Percentiles rank a stretch among this genome's conserved stretches.
These are phyloP conservation scores for Auricularia sp. DNA, from an alignment of 768 basidiomycete species.

Conservation along the genomic window DNA sequence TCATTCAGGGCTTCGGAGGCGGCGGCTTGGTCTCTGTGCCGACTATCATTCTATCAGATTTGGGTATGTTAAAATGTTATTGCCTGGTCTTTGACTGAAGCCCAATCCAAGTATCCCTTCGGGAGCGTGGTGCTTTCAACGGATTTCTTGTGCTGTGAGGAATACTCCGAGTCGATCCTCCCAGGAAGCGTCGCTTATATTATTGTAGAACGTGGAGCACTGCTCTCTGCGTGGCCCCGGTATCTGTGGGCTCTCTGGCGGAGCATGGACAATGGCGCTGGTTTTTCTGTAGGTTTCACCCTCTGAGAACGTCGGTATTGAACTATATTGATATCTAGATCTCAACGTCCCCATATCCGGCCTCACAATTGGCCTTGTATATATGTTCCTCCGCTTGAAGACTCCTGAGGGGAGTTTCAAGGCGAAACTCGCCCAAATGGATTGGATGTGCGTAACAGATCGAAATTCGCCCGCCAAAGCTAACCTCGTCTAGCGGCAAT, in stretches of 20 bases:
- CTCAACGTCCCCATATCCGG: slow-evolving; percentile 20
- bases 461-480: slow-evolving; percentile 17
- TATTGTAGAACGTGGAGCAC: neutral
- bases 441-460: slow-evolving; percentile 21
- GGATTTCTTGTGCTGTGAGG: neutral
- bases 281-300: slow-evolving; percentile 16
- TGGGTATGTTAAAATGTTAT: neutral
- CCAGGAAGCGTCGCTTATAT: neutral
- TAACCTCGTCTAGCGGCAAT: slow-evolving; percentile 26
- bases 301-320: neutral
- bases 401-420: slow-evolving; percentile 13
- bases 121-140: neutral
- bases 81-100: neutral
- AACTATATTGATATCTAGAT: slow-evolving; percentile 9
- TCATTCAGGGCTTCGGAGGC: slow-evolving; percentile 9
- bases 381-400: slow-evolving; percentile 12
- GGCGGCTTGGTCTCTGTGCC: slow-evolving; percentile 5
- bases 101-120: neutral
- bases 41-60: slow-evolving; percentile 8
- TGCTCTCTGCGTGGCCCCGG: neutral
- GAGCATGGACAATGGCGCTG: slow-evolving; percentile 16
- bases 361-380: slow-evolving; percentile 14
- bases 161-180: neutral
- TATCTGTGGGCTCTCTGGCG: neutral
- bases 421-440: slow-evolving; percentile 18